Evolutionary conservation across 495 filamentous ascomycete genomes (phyloP).

Genomic region (Penicillium parvum): DNA sequence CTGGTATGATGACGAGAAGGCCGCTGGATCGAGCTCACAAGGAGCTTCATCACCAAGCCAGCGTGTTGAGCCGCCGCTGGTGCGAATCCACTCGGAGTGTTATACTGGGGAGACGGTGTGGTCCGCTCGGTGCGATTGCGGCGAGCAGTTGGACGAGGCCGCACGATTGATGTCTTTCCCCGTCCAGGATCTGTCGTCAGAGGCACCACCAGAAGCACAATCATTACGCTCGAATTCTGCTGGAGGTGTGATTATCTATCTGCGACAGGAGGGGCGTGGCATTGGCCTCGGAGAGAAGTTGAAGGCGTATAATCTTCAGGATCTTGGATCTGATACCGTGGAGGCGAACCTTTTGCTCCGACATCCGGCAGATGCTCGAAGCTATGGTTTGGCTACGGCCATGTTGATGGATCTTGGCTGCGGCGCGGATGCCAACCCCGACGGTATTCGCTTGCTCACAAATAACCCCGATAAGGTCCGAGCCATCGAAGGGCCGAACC

Average conservation of each 20-base stretch:
- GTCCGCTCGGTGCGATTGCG: slow-evolving; percentile 96
- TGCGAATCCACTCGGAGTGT: slow-evolving; percentile 96
- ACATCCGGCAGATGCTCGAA: slow-evolving; percentile 90
- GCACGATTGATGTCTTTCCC: slow-evolving; percentile 88
- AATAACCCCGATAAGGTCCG: slow-evolving; percentile 98
- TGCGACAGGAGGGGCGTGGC: slow-evolving; percentile 92
- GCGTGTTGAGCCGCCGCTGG: slow-evolving; percentile 54
- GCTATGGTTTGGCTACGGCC: slow-evolving; percentile 90
- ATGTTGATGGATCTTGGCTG: slow-evolving; percentile 84
- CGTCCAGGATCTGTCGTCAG: slow-evolving; percentile 32
- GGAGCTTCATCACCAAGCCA: slow-evolving; percentile 4
- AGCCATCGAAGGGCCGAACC: slow-evolving; percentile 84
- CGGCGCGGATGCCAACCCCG: slow-evolving; percentile 51
- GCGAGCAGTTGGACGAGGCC: slow-evolving; percentile 95
- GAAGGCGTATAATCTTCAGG: slow-evolving; percentile 97
- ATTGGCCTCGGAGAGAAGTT: slow-evolving; percentile 94
- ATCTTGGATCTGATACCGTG: slow-evolving; percentile 91
- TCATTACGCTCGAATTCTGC: slow-evolving; percentile 50
- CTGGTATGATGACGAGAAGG: slow-evolving; percentile 43
- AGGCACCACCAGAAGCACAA: slow-evolving; percentile 30
- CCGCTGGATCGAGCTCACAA: slow-evolving; percentile 10
- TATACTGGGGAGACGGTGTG: slow-evolving; percentile 98
- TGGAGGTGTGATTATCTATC: slow-evolving; percentile 89
- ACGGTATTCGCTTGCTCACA: slow-evolving; percentile 80
- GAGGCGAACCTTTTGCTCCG: slow-evolving; percentile 89